A percentile compares a stretch with the other conserved stretches of the same genome.
Evolutionary conservation across 139 green algal species (phyloP).

Genomic region (Chlamydomonas schloesseri): DNA sequence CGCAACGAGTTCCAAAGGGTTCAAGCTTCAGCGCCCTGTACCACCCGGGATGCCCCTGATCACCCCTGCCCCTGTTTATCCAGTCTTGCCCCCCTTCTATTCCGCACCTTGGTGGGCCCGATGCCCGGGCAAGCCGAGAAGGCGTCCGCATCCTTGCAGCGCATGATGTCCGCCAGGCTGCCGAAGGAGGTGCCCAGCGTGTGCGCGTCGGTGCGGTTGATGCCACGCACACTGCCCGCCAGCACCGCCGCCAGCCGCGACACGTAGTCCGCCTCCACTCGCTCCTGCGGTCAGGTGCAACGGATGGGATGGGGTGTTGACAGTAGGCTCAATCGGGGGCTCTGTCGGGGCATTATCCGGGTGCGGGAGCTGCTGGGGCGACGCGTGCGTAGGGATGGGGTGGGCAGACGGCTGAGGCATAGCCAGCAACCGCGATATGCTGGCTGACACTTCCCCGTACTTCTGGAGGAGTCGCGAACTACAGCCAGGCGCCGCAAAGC

Average conservation of each 20-base stretch:
- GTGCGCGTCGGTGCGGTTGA: constrained; percentile 87
- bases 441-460: too few species aligned
- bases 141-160: constrained; percentile 62
- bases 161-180: constrained; percentile 61
- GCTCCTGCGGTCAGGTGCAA: constrained; percentile 34
- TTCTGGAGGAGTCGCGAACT: too few species aligned
- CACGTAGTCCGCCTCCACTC: constrained; percentile 85
- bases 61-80: neutral
- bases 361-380: too few species aligned
- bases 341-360: too few species aligned
- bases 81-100: neutral
- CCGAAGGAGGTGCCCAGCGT: constrained; percentile 72
- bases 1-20: neutral
- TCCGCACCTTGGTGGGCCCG: constrained; percentile 87
- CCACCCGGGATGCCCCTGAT: too few species aligned
- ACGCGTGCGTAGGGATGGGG: too few species aligned
- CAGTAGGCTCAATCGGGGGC: too few species aligned
- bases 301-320: too few species aligned
- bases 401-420: too few species aligned
- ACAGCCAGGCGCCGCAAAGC: too few species aligned
- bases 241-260: constrained; percentile 77
- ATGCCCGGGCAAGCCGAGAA: constrained; percentile 86
- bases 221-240: constrained; percentile 73
- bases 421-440: too few species aligned
- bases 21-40: too few species aligned